phyloP scores from a whole-genome alignment of 768 basidiomycete species.

The Leccinum sublutescens region DNA sequence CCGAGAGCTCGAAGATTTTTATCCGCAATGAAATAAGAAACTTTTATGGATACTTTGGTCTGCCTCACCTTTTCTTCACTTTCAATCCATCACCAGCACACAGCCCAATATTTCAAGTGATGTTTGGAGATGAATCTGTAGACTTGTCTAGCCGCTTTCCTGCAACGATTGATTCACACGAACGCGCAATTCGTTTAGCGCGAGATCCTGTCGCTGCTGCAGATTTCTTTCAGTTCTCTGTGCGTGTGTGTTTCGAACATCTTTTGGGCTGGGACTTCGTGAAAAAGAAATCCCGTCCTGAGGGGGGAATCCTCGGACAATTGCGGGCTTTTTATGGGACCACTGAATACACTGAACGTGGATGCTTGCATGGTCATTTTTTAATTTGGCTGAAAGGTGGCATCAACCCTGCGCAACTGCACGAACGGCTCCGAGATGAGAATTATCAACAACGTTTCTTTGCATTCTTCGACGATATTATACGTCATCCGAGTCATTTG shows the following conservation, averaged over 20 bases:
- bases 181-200: slow-evolving; percentile 24
- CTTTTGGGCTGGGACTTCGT: background rate
- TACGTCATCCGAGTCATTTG: slow-evolving; percentile 26
- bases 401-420: slow-evolving; percentile 33
- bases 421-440: slow-evolving; percentile 13
- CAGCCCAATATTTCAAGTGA: slow-evolving; percentile 33
- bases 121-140: slow-evolving; percentile 20
- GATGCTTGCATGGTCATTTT: slow-evolving; percentile 34
- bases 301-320: slow-evolving; percentile 33
- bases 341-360: slow-evolving; percentile 27
- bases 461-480: slow-evolving; percentile 28
- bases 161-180: background rate
- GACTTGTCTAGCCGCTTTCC: background rate
- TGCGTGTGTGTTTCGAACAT: slow-evolving; percentile 20
- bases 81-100: slow-evolving; percentile 23
- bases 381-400: slow-evolving; percentile 30
- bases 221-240: slow-evolving; percentile 32
- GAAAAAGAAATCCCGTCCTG: slow-evolving; percentile 6
- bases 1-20: slow-evolving; percentile 26
- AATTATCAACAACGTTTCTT: slow-evolving; percentile 18
- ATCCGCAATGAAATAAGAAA: slow-evolving; percentile 23
- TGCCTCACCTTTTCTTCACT: slow-evolving; percentile 29
- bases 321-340: slow-evolving; percentile 31
- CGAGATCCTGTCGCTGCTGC: slow-evolving; percentile 36
- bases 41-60: slow-evolving; percentile 31